Base-by-base conservation (phyloP, 179 eudicot genomes). In the Vitellaria paradoxa region DNA sequence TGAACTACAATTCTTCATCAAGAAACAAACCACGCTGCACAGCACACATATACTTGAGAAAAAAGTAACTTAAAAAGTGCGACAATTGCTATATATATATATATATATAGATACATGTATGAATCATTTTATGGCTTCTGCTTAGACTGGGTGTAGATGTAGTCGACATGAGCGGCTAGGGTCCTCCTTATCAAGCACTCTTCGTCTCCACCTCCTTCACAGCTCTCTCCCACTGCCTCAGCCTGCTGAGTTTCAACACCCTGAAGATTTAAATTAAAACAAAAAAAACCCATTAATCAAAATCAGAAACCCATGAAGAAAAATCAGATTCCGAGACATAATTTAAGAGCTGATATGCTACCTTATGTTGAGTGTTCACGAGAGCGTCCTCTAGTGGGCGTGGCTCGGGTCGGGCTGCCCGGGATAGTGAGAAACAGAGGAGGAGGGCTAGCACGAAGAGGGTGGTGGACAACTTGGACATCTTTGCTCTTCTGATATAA, bases 121-220 rank as follows among this genome's bases (percentile, higher is more conserved):
- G 20, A 73, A 42, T 42, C 20, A 13, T 9, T 65, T 50, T 75
- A 75, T 17, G 78, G 78, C 49, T 75, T 75, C 61, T 30, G 59
- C 47, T 85, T 75, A 30, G 37, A 30, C 77, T 85, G 87, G 24
- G 87, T 85, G 64, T 83, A 83, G 9, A 83, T 83, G 53, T 83
- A 68, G 56, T 68, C 72, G 0, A 47, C 13, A 13, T 47, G 72
- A 68, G 72, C 72, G n/a, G 56, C 72, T 0, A 68, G 76, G 10
- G 86, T 80, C 24, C 86, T 80, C 68, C 86, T 77, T 79, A 68
- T 77, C 68, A 83, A 80, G 40, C 86, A 83, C 72, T 83, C 86
- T 13, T 83, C 82, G 55, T 79, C 77, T 17, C 72, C 72, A 24
- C 76, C 49, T 23, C 78, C 82, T 26, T 74, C 52, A 67, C 84